Evolutionary conservation across 2,329 filamentous ascomycete species (phyloP).

Genomic region (Bipolaris sorokiniana): DNA sequence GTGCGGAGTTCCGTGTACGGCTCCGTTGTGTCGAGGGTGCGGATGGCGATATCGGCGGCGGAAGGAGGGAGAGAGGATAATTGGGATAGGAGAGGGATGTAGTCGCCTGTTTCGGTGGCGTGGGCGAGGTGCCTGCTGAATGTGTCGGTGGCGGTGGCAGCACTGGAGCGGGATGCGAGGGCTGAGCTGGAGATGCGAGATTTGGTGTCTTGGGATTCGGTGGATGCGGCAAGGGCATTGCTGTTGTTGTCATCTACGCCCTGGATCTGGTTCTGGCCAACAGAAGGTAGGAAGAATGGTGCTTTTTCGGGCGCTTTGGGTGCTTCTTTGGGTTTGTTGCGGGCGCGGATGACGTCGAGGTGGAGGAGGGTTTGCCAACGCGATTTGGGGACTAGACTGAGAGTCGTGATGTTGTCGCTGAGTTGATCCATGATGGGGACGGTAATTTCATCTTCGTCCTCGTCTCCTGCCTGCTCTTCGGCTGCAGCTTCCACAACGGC

Average conservation of each 20-base stretch:
- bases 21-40: slow-evolving; percentile 67
- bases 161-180: slow-evolving; percentile 38
- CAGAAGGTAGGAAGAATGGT: slow-evolving; percentile 88
- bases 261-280: slow-evolving; percentile 49
- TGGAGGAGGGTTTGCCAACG: slow-evolving; percentile 95
- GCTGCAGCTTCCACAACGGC: slow-evolving; percentile 79
- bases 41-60: slow-evolving; percentile 87
- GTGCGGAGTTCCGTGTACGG: slow-evolving; percentile 72
- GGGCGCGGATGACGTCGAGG: slow-evolving; percentile 85
- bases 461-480: slow-evolving; percentile 56
- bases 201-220: slow-evolving; percentile 22
- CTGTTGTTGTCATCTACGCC: slow-evolving; percentile 21
- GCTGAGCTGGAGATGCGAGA: slow-evolving; percentile 46
- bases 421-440: slow-evolving; percentile 74
- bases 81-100: slow-evolving; percentile 73
- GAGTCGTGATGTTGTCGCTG: slow-evolving; percentile 79
- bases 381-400: slow-evolving; percentile 87
- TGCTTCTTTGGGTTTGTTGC: slow-evolving; percentile 91
- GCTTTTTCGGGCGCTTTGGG: slow-evolving; percentile 93
- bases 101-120: slow-evolving; percentile 62
- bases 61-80: slow-evolving; percentile 83
- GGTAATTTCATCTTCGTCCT: slow-evolving; percentile 51
- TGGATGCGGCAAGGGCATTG: slow-evolving; percentile 17
- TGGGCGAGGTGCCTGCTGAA: slow-evolving; percentile 59
- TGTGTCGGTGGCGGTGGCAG: slow-evolving; percentile 40